phyloP scores from a whole-genome alignment of 139 green algal genomes.

The Mesostigma viride region DNA sequence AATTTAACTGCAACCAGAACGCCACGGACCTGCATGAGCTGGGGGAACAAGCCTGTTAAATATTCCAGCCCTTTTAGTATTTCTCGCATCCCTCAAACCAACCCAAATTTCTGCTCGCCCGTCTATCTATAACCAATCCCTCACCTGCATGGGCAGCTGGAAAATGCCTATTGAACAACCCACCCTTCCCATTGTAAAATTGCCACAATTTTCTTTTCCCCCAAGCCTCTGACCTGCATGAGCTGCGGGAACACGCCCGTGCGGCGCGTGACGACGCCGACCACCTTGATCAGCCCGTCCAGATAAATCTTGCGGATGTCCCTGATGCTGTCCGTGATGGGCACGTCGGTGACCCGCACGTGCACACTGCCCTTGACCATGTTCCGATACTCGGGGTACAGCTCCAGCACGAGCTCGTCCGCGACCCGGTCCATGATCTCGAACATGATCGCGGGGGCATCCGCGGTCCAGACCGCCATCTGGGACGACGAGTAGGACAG shows the following conservation, averaged over 20 bases:
- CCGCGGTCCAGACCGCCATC: constrained; percentile 71
- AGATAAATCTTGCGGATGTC: constrained; percentile 82
- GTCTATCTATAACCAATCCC: no score
- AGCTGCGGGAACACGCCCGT: constrained; percentile 97
- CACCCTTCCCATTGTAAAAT: neutral
- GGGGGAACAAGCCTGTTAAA: no score
- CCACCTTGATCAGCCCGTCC: constrained; percentile 69
- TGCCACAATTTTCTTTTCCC: neutral
- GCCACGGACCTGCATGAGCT: no score
- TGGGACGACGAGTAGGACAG: constrained; percentile 40
- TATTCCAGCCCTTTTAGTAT: no score
- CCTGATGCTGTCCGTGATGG: constrained; percentile 76
- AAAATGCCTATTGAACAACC: no score
- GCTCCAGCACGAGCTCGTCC: constrained; percentile 27
- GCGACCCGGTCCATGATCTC: constrained; percentile 56
- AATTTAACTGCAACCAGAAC: no score
- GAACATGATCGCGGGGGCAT: constrained; percentile 66
- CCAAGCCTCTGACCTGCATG: constrained; percentile 16
- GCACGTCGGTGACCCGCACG: constrained; percentile 78
- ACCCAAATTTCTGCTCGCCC: no score
- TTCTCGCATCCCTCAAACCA: no score
- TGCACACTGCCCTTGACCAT: constrained; percentile 53
- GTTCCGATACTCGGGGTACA: constrained; percentile 36
- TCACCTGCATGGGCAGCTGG: no score
- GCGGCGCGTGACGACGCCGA: constrained; percentile 86